Percentiles rank a stretch among this genome's conserved stretches.
phyloP scores from a whole-genome alignment of 2,329 filamentous ascomycete species.

The Trichoderma brevicompactum region DNA sequence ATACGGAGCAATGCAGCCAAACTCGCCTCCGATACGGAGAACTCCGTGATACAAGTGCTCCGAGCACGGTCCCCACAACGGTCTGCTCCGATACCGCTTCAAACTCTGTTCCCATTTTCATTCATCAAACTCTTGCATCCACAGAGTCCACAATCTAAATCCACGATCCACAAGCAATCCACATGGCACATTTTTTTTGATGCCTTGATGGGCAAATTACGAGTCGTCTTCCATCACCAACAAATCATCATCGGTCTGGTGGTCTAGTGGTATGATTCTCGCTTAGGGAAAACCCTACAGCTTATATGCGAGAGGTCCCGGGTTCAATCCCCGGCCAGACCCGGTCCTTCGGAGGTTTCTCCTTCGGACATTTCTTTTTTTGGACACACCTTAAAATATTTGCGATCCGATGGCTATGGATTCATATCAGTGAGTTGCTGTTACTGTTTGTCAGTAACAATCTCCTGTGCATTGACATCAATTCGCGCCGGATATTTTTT shows the following conservation, averaged over 20 bases:
- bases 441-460: too few species aligned
- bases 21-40: slow-evolving; percentile 5
- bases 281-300: slow-evolving; percentile 28
- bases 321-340: slow-evolving; percentile 54
- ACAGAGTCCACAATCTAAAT: slow-evolving; percentile 10
- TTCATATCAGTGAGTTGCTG: too few species aligned
- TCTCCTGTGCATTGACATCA: too few species aligned
- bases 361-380: neutral
- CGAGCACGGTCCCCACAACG: slow-evolving; percentile 3
- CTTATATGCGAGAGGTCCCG: slow-evolving; percentile 50
- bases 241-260: slow-evolving; percentile 27
- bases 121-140: neutral
- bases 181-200: neutral
- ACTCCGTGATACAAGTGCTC: slow-evolving; percentile 12
- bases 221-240: neutral
- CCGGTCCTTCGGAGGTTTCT: slow-evolving; percentile 31
- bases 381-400: neutral
- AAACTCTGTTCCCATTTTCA: neutral
- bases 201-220: slow-evolving; percentile 4
- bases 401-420: too few species aligned
- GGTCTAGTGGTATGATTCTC: slow-evolving; percentile 30
- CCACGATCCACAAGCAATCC: slow-evolving; percentile 9
- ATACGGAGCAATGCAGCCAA: neutral
- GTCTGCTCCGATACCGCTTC: slow-evolving; percentile 24
- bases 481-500: too few species aligned